Evolutionary conservation across 2,329 filamentous ascomycete species (phyloP).

Genomic region (Colletotrichum sp.): DNA sequence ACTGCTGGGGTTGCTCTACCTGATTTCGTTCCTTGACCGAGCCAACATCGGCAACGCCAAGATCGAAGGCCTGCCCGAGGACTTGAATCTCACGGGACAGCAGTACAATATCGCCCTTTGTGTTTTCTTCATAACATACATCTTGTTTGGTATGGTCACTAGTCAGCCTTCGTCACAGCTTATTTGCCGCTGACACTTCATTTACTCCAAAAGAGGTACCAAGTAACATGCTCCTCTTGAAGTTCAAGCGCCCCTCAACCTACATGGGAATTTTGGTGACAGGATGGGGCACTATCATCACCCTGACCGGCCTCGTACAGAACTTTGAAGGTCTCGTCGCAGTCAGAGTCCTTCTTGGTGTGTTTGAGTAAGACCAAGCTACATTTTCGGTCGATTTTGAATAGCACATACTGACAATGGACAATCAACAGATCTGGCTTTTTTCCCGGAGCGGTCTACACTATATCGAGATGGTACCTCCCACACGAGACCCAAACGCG

Average conservation of each 20-base stretch:
- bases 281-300: conserved; percentile 24
- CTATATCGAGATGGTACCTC: conserved; percentile 51
- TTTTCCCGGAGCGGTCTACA: conserved; percentile 61
- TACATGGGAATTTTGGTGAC: conserved; percentile 55
- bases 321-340: conserved; percentile 27
- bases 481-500: conserved; percentile 28
- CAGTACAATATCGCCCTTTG: conserved; percentile 55
- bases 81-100: conserved; percentile 56
- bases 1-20: conserved; percentile 62
- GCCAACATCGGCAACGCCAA: conserved; percentile 59
- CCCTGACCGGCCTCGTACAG: conserved; percentile 27
- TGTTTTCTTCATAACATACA: conserved; percentile 71
- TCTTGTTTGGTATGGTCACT: conserved; percentile 53
- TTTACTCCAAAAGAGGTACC: conserved; percentile 44
- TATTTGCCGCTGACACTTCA: neutral
- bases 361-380: neutral
- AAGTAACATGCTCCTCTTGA: conserved; percentile 70
- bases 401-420: conserved; percentile 29
- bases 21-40: conserved; percentile 63
- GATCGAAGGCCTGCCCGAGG: conserved; percentile 40
- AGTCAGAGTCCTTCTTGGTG: conserved; percentile 45
- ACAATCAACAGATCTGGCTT: conserved; percentile 40
- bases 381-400: neutral
- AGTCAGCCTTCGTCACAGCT: neutral
- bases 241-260: conserved; percentile 60